These are phyloP conservation scores for Trichosporon inkin DNA, from an alignment of 1,284 basidiomycete species.

Conservation along the genomic window DNA sequence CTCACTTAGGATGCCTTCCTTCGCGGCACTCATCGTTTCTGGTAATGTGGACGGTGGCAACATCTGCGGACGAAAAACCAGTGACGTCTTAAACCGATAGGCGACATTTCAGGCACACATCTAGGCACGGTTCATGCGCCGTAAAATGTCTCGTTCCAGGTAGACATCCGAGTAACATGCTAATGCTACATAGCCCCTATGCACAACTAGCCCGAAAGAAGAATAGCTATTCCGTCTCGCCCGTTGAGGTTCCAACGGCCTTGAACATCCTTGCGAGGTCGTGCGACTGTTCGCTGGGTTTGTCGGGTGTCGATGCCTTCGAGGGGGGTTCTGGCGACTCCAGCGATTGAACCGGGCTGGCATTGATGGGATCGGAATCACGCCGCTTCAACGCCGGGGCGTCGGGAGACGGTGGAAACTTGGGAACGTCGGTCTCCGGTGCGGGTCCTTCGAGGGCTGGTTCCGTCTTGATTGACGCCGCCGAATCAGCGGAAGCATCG, in stretches of 20 bases:
- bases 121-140: too few relatives aligned
- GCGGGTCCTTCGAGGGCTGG: too few relatives aligned
- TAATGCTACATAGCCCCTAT: background rate
- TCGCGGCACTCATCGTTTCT: background rate
- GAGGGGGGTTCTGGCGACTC: background rate
- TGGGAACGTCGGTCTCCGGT: too few relatives aligned
- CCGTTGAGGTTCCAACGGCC: background rate
- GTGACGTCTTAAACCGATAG: background rate
- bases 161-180: too few relatives aligned
- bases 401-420: too few relatives aligned
- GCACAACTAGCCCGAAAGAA: background rate
- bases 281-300: background rate
- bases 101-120: too few relatives aligned
- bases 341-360: background rate
- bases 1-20: background rate
- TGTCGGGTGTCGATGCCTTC: background rate
- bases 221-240: background rate
- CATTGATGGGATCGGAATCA: background rate
- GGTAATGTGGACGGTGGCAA: background rate
- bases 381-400: background rate
- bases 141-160: too few relatives aligned
- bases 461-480: too few relatives aligned
- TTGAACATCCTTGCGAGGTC: conserved; percentile 1
- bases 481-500: too few relatives aligned
- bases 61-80: background rate